Percentiles rank a stretch among this genome's conserved stretches.
These are phyloP conservation scores for Lycium barbarum DNA, from an alignment of 257 asterid species.

Conservation along the genomic window DNA sequence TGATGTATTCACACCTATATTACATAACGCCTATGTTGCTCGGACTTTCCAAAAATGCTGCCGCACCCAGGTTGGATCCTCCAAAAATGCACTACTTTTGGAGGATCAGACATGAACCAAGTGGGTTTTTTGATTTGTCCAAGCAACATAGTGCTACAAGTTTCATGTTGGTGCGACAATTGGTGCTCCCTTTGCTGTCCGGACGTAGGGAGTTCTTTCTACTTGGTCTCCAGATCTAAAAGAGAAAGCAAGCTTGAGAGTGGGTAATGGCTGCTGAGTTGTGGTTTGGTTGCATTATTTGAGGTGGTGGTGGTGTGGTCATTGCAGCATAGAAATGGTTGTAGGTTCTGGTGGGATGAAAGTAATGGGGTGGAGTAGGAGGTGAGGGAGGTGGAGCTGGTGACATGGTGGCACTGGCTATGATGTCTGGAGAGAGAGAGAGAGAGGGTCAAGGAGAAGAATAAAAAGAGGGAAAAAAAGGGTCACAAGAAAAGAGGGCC, in stretches of 20 bases:
- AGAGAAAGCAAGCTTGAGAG: neutral
- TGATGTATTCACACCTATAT: neutral
- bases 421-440: neutral
- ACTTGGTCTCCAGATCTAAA: neutral
- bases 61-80: too few species aligned
- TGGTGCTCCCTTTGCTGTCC: neutral
- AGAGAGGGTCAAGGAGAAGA: neutral
- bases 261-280: neutral
- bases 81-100: too few species aligned
- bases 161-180: neutral
- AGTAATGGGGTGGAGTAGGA: neutral
- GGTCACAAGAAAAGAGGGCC: too few species aligned
- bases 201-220: neutral
- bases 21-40: neutral
- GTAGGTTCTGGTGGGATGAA: slow-evolving; percentile 2
- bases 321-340: neutral
- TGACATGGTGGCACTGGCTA: neutral
- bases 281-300: neutral
- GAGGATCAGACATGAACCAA: too few species aligned
- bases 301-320: neutral
- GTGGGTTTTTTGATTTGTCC: too few species aligned
- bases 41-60: too few species aligned
- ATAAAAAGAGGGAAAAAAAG: neutral
- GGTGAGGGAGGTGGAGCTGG: neutral
- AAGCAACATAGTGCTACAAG: neutral